These are phyloP conservation scores for Lasiosphaeris hirsuta DNA, from an alignment of 495 filamentous ascomycete genomes.

Conservation along the genomic window DNA sequence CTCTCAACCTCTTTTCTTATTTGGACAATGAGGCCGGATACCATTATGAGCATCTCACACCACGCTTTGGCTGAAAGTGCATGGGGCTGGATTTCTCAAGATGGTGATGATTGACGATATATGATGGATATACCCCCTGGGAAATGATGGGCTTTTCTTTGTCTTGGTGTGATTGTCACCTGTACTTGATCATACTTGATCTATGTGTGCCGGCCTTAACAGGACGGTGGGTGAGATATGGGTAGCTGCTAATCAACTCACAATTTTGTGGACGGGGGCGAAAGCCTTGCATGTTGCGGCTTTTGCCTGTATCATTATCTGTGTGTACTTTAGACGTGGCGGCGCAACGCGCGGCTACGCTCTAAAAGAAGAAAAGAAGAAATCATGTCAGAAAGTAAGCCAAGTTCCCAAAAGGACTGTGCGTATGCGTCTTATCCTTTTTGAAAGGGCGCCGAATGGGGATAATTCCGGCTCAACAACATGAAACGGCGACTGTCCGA, in stretches of 20 bases:
- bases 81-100: not conserved
- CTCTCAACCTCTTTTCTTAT: too few species aligned
- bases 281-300: not conserved
- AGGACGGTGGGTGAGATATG: too few species aligned
- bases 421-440: too few species aligned
- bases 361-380: not conserved
- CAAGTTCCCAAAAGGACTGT: too few species aligned
- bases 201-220: not conserved
- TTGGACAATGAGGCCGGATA: too few species aligned
- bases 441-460: too few species aligned
- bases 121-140: slow-evolving; percentile 29
- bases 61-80: too few species aligned
- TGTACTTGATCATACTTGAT: not conserved
- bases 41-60: too few species aligned
- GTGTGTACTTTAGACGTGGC: not conserved
- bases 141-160: not conserved
- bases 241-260: too few species aligned
- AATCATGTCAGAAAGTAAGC: not conserved
- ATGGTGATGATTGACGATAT: slow-evolving; percentile 13
- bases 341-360: not conserved
- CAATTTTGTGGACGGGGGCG: not conserved
- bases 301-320: slow-evolving; percentile 1
- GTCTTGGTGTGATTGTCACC: not conserved
- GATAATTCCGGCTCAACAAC: too few species aligned
- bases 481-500: too few species aligned